A percentile compares a stretch with the other conserved stretches of the same genome.
Conservation (phyloP, 768 basidiomycete genomes). For the Naganishia vaughanmartiniae region DNA sequence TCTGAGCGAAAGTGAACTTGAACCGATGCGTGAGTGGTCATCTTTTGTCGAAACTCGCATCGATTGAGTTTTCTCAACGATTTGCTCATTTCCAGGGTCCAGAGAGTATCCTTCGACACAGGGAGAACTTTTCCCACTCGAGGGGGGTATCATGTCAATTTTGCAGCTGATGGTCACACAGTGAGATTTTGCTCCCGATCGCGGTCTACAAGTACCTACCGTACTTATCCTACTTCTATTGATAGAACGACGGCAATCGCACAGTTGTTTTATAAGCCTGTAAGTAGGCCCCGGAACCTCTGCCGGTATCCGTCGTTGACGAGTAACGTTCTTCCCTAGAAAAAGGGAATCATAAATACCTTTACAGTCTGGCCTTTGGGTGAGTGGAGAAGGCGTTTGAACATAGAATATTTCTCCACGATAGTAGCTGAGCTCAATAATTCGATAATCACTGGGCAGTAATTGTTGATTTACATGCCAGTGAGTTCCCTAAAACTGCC, state of each 20-base stretch:
- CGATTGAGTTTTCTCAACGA: neutral
- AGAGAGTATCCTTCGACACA: conserved; percentile 18
- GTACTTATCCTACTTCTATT: conserved; percentile 40
- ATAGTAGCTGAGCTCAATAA: neutral
- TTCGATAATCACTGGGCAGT: neutral
- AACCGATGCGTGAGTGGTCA: neutral
- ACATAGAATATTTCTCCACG: neutral
- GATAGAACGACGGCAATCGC: conserved; percentile 51
- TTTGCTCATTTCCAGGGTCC: neutral
- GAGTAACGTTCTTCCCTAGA: conserved; percentile 37
- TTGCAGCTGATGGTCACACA: conserved; percentile 14
- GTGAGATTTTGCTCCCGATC: conserved; percentile 1
- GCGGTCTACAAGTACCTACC: neutral
- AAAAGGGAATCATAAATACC: conserved; percentile 57
- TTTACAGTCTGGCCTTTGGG: conserved; percentile 58
- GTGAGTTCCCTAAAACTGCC: neutral
- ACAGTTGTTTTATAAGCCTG: conserved; percentile 57
- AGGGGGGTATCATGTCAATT: conserved; percentile 15
- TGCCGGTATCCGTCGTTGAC: neutral
- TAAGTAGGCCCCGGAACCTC: conserved; percentile 9
- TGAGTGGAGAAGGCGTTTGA: conserved; percentile 34
- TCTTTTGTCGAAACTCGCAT: neutral
- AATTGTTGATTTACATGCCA: conserved; percentile 9
- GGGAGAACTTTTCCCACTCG: conserved; percentile 11
- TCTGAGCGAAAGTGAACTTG: neutral